Percentiles rank a stretch among this genome's conserved stretches.
These are phyloP conservation scores for Penicillium roqueforti DNA, from an alignment of 495 filamentous ascomycete species.

Conservation along the genomic window DNA sequence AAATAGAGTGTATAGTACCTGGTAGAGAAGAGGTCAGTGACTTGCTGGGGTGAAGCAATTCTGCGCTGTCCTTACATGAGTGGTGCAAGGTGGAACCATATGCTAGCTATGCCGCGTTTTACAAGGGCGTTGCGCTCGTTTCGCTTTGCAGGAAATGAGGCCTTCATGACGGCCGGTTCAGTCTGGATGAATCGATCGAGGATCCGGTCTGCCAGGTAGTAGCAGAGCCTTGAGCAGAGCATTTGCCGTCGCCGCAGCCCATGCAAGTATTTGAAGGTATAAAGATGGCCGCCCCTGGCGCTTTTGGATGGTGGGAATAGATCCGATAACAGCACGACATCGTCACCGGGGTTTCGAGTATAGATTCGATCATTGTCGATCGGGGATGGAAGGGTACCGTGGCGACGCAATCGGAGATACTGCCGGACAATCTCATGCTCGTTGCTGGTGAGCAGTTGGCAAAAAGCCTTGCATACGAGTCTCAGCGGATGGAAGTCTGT, in stretches of 20 bases:
- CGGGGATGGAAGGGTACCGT: slow-evolving; percentile 45
- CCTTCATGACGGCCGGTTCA: slow-evolving; percentile 31
- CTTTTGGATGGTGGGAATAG: slow-evolving; percentile 43
- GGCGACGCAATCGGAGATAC: slow-evolving; percentile 43
- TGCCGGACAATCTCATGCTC: slow-evolving; percentile 40
- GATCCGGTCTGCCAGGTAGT: slow-evolving; percentile 43
- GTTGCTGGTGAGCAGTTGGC: slow-evolving; percentile 33
- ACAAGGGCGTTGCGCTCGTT: slow-evolving; percentile 32
- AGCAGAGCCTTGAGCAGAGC: slow-evolving; percentile 38
- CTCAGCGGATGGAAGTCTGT: slow-evolving; percentile 36
- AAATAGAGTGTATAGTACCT: slow-evolving; percentile 45
- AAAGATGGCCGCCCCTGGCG: slow-evolving; percentile 42
- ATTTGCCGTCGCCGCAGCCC: slow-evolving; percentile 38
- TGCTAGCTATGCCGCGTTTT: slow-evolving; percentile 29
- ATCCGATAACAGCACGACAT: slow-evolving; percentile 45
- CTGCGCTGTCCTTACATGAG: slow-evolving; percentile 30
- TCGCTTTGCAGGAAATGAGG: slow-evolving; percentile 30
- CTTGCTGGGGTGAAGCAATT: background rate
- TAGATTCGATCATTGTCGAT: slow-evolving; percentile 37
- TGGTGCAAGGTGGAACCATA: slow-evolving; percentile 41
- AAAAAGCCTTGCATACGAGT: slow-evolving; percentile 41
- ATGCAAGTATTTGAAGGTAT: slow-evolving; percentile 42
- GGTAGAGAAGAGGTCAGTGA: background rate
- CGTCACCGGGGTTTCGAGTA: slow-evolving; percentile 43
- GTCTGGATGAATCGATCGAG: slow-evolving; percentile 38